A percentile compares a stretch with the other conserved stretches of the same genome.
Conservation (phyloP, 2,329 filamentous ascomycete species). For the Xylariaceae sp. region DNA sequence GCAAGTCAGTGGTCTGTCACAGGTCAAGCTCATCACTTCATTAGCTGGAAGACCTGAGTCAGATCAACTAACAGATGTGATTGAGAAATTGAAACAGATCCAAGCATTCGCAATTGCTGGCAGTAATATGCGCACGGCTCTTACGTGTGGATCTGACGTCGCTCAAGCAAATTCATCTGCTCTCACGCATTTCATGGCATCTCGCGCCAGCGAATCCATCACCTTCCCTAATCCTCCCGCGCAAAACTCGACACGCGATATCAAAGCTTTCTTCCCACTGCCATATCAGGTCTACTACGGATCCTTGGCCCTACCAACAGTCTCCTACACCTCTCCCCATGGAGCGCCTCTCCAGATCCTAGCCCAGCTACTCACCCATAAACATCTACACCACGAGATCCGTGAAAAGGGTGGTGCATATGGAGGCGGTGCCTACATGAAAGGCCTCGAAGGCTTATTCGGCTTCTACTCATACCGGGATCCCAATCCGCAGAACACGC, state of each 20-base stretch:
- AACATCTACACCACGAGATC: constrained; percentile 95
- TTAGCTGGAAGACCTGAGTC: constrained; percentile 70
- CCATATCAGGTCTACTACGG: constrained; percentile 98
- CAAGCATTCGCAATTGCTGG: constrained; percentile 74
- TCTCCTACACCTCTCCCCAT: constrained; percentile 73
- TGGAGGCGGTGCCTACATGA: constrained; percentile 83
- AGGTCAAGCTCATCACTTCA: constrained; percentile 79
- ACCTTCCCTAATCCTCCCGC: constrained; percentile 36
- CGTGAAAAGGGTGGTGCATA: constrained; percentile 97
- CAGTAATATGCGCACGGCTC: constrained; percentile 68
- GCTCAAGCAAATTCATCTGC: constrained; percentile 66
- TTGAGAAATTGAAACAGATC: constrained; percentile 80
- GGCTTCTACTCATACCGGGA: constrained; percentile 97
- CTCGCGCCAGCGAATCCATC: constrained; percentile 47
- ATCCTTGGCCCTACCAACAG: constrained; percentile 75
- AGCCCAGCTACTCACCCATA: constrained; percentile 89
- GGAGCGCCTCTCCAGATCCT: constrained; percentile 84
- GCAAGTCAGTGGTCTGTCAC: constrained; percentile 85
- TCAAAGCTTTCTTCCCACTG: constrained; percentile 85
- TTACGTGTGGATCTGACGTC: constrained; percentile 81
- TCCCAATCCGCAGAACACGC: constrained; percentile 85
- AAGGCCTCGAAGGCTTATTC: constrained; percentile 78
- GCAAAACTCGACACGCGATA: constrained; percentile 43
- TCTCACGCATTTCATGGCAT: constrained; percentile 67
- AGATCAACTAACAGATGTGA: constrained; percentile 70